These are phyloP conservation scores for Exsudoporus floridanus DNA, from an alignment of 1,284 basidiomycete genomes.

Conservation along the genomic window DNA sequence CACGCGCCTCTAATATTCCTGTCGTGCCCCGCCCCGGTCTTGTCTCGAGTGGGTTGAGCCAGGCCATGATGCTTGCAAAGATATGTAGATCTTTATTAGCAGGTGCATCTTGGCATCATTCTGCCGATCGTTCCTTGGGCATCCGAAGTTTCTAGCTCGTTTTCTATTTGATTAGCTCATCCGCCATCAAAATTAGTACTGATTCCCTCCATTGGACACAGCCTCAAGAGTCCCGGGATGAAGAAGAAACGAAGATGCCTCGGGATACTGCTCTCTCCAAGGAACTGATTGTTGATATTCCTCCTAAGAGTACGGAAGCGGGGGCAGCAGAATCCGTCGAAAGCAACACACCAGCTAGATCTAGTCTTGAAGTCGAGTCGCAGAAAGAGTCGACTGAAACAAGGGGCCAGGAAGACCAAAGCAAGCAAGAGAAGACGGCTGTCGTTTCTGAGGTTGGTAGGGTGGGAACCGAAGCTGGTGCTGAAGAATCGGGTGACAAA, in stretches of 20 bases:
- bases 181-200: conserved; percentile 2
- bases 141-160: neutral
- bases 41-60: no score
- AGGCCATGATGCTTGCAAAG: neutral
- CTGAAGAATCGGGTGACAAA: conserved; percentile 1
- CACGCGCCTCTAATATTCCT: neutral
- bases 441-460: neutral
- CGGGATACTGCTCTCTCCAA: neutral
- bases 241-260: neutral
- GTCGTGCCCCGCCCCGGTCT: neutral
- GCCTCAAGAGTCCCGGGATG: neutral
- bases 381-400: conserved; percentile 3
- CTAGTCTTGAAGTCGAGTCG: neutral
- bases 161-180: neutral
- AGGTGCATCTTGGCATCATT: neutral
- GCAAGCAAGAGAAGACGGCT: neutral
- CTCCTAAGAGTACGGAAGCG: neutral
- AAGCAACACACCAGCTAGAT: neutral
- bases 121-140: neutral
- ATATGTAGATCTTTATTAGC: neutral
- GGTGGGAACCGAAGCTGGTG: neutral
- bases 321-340: neutral
- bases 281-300: neutral
- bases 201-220: conserved; percentile 8
- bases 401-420: neutral